Conservation (phyloP, 495 filamentous ascomycete genomes). For the Talaromyces trachyspermus region DNA sequence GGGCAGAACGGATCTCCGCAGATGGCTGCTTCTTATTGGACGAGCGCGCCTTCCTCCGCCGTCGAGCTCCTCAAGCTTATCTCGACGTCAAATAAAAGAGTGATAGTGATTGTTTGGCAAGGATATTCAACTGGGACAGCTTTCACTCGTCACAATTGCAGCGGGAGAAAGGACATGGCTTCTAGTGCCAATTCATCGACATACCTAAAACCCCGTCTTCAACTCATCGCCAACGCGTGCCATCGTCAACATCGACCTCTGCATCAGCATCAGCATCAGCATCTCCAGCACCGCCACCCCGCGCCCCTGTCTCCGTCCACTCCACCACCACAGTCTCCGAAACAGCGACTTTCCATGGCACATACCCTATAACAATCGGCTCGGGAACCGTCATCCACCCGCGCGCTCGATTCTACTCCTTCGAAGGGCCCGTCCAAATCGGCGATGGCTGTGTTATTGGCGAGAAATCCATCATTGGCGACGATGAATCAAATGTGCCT, state of each 20-base stretch:
- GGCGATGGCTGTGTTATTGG: conserved; percentile 68
- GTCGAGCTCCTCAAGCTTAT: not conserved
- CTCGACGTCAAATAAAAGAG: not conserved
- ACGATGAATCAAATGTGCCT: conserved; percentile 26
- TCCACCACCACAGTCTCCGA: conserved; percentile 67
- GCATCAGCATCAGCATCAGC: conserved; percentile 19
- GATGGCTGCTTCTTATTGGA: not conserved
- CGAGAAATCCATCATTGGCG: conserved; percentile 60
- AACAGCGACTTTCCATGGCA: conserved; percentile 63
- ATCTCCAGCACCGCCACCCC: conserved; percentile 13
- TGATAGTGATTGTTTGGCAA: no score
- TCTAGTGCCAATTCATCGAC: conserved; percentile 2
- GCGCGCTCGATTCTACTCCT: conserved; percentile 60
- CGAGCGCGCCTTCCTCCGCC: not conserved
- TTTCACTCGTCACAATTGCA: not conserved
- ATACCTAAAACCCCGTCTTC: conserved; percentile 18
- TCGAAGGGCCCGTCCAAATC: conserved; percentile 61
- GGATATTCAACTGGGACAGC: no score
- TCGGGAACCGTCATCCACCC: conserved; percentile 76
- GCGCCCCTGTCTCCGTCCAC: conserved; percentile 62
- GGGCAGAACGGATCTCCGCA: not conserved
- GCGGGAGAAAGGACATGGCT: not conserved
- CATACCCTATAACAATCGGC: conserved; percentile 62
- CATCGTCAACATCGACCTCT: conserved; percentile 20
- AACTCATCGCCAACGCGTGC: conserved; percentile 15